Percentiles rank a stretch among this genome's conserved stretches.
Evolutionary conservation across 768 basidiomycete genomes (phyloP).

Genomic region (Auricularia sp.): DNA sequence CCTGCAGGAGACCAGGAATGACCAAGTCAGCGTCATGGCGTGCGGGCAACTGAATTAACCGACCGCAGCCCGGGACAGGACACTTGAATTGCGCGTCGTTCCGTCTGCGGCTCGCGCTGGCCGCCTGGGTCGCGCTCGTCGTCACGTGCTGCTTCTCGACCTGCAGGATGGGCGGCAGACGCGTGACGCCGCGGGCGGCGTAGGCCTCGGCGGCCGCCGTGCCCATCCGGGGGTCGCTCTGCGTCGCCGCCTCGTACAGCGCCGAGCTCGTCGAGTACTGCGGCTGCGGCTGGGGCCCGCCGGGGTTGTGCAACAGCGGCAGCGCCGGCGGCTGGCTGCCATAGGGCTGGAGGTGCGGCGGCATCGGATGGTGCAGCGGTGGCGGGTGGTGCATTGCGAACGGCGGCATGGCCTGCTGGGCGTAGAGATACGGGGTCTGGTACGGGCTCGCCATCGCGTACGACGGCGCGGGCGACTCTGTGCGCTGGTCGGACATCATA

Average conservation of each 20-base stretch:
- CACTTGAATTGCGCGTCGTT: slow-evolving; percentile 90
- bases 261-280: slow-evolving; percentile 8
- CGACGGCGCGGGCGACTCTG: not conserved
- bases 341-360: slow-evolving; percentile 4
- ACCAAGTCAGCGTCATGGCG: not conserved
- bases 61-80: slow-evolving; percentile 81
- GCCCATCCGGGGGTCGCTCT: slow-evolving; percentile 5
- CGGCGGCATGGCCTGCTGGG: not conserved
- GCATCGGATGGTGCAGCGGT: not conserved
- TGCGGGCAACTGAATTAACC: not conserved
- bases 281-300: slow-evolving; percentile 14
- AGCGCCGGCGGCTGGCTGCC: slow-evolving; percentile 26
- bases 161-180: slow-evolving; percentile 75
- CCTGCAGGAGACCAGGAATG: slow-evolving; percentile 16
- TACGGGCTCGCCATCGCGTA: not conserved
- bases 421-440: not conserved
- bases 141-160: slow-evolving; percentile 94
- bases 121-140: slow-evolving; percentile 85
- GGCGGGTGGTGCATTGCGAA: not conserved
- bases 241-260: slow-evolving; percentile 8
- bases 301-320: slow-evolving; percentile 28
- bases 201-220: slow-evolving; percentile 15
- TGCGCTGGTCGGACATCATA: not conserved
- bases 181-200: slow-evolving; percentile 27
- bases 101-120: slow-evolving; percentile 77